Evolutionary conservation across 805 yeast genomes (phyloP).

Genomic region (Ogataea siamensis): DNA sequence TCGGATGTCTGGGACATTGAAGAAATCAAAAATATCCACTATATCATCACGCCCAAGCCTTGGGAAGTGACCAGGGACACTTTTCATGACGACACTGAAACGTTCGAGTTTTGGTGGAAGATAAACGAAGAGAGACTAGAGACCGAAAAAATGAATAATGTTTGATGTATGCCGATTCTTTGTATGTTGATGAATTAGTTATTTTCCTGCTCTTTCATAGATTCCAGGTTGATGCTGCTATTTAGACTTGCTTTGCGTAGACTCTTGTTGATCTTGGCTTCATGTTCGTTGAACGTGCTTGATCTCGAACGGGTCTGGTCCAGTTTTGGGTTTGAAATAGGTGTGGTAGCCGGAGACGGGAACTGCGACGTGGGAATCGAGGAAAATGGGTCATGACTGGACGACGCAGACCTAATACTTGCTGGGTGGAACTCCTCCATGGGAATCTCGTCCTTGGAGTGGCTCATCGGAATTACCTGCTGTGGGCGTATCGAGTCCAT

Average conservation of each 20-base stretch:
- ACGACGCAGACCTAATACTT: slow-evolving; percentile 7
- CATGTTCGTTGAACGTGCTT: slow-evolving; percentile 25
- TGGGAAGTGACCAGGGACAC: slow-evolving; percentile 44
- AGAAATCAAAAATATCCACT: slow-evolving; percentile 56
- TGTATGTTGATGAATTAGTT: slow-evolving; percentile 1
- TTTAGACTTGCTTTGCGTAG: slow-evolving; percentile 13
- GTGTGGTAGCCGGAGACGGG: slow-evolving; percentile 17
- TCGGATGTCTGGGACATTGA: slow-evolving; percentile 44
- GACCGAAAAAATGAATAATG: slow-evolving; percentile 7
- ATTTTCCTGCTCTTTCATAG: slow-evolving; percentile 4
- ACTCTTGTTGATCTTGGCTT: slow-evolving; percentile 8
- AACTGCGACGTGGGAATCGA: slow-evolving; percentile 6
- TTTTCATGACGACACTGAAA: slow-evolving; percentile 41
- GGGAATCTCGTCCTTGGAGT: slow-evolving; percentile 1
- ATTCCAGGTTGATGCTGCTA: slow-evolving; percentile 9
- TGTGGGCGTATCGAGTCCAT: slow-evolving; percentile 16
- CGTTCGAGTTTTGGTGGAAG: slow-evolving; percentile 52
- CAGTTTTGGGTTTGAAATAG: slow-evolving; percentile 11
- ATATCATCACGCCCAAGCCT: slow-evolving; percentile 58
- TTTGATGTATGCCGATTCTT: slow-evolving; percentile 1
- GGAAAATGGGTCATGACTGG: slow-evolving; percentile 12
- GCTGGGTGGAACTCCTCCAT: slow-evolving; percentile 4
- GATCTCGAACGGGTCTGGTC: slow-evolving; percentile 22
- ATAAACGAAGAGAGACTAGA: slow-evolving; percentile 38
- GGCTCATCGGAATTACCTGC: slow-evolving; percentile 3